phyloP scores from a whole-genome alignment of 108 stramenopile species.

The Ochromonas danica region DNA sequence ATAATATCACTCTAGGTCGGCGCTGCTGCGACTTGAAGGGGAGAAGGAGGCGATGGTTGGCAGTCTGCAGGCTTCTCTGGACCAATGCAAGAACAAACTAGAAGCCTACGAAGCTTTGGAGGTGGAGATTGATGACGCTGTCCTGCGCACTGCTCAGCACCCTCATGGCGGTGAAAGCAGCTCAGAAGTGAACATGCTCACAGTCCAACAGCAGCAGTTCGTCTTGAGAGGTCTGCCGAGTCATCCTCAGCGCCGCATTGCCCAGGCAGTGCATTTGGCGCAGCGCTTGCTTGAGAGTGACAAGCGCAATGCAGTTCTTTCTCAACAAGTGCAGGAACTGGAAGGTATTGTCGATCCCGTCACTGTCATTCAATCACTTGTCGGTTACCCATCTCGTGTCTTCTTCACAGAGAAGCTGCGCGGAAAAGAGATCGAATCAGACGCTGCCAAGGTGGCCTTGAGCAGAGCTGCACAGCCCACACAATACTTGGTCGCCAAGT shows the following conservation, averaged over 20 bases:
- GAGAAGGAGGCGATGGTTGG: background rate
- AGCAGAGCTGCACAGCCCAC: background rate
- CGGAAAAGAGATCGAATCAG: background rate
- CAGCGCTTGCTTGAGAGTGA: background rate
- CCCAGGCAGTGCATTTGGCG: background rate
- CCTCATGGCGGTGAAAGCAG: no score
- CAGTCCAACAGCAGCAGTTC: no score
- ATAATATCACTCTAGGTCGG: background rate
- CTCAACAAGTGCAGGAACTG: background rate
- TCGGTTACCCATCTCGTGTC: no score
- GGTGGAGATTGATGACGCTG: background rate
- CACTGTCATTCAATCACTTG: no score
- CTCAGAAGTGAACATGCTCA: no score
- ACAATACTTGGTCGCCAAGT: background rate
- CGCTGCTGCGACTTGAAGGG: background rate
- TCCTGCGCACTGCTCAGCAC: background rate
- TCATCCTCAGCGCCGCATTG: no score
- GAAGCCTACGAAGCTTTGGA: conserved; percentile 5
- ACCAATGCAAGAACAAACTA: background rate
- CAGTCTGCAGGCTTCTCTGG: background rate
- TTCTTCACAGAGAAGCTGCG: background rate
- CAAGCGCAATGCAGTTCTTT: background rate
- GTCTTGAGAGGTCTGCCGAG: no score
- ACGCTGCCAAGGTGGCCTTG: background rate
- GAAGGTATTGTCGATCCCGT: no score